phyloP scores from a whole-genome alignment of 1,284 basidiomycete genomes.

The Puccinia horiana region DNA sequence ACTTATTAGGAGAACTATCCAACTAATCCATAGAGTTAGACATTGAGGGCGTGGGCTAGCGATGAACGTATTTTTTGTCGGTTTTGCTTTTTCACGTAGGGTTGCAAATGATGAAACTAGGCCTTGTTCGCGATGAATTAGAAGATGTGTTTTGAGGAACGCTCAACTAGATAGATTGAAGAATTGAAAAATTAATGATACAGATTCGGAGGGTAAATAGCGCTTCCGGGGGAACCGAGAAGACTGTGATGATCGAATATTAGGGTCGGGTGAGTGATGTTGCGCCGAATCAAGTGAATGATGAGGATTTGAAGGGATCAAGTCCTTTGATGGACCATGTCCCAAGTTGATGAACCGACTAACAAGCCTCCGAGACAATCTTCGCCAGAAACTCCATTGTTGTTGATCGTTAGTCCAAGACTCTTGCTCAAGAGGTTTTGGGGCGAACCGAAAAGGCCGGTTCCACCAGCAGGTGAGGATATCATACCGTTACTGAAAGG shows the following conservation, averaged over 20 bases:
- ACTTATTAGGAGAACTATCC: conserved; percentile 17
- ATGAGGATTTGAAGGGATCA: neutral
- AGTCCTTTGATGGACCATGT: conserved; percentile 23
- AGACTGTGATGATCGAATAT: neutral
- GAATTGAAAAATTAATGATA: neutral
- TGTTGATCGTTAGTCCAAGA: conserved; percentile 19
- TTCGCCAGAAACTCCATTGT: neutral
- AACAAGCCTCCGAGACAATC: conserved; percentile 34
- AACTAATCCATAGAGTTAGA: conserved; percentile 13
- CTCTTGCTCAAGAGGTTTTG: conserved; percentile 31
- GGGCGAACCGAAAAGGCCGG: conserved; percentile 35
- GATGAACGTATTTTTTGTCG: neutral
- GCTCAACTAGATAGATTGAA: neutral
- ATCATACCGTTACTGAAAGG: conserved; percentile 18
- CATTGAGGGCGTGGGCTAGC: neutral
- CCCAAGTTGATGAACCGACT: conserved; percentile 20
- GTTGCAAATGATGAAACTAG: neutral
- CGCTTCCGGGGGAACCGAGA: neutral
- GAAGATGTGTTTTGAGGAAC: neutral
- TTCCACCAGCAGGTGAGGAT: conserved; percentile 2
- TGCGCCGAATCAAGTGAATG: neutral
- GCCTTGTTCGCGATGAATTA: neutral
- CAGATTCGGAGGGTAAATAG: neutral
- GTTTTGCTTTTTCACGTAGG: neutral
- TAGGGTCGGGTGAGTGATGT: neutral